Percentiles rank a stretch among this genome's conserved stretches.
phyloP scores from a whole-genome alignment of 2,329 filamentous ascomycete species.

The Geoglossum cookeanum region DNA sequence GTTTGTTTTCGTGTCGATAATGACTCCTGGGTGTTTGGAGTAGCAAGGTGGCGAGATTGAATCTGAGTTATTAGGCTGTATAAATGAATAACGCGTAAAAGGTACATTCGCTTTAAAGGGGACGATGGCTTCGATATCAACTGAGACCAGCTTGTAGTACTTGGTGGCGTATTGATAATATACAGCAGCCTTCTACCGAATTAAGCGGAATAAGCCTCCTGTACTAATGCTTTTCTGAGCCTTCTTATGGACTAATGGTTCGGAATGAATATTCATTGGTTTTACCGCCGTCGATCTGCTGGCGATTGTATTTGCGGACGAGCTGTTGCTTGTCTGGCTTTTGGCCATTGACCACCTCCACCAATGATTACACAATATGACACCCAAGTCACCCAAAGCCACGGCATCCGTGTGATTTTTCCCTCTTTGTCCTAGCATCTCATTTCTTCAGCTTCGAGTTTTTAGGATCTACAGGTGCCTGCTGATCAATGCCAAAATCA shows the following conservation, averaged over 20 bases:
- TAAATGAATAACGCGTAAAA: not conserved
- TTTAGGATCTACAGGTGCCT: not conserved
- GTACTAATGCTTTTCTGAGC: not conserved
- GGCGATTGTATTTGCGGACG: not conserved
- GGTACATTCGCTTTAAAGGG: conserved; percentile 9
- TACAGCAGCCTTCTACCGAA: not conserved
- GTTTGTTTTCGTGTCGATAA: not conserved
- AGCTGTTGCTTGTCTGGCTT: not conserved
- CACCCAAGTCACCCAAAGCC: no score
- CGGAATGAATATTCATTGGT: no score
- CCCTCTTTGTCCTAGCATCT: not conserved
- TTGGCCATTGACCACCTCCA: not conserved
- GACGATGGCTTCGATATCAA: not conserved
- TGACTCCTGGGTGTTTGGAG: not conserved
- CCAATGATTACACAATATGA: no score
- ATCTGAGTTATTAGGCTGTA: not conserved
- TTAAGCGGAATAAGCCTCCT: not conserved
- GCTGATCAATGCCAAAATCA: conserved; percentile 18
- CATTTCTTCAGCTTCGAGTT: not conserved
- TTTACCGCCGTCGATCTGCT: no score
- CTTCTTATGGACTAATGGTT: no score
- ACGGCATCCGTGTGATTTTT: not conserved
- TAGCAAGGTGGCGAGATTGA: not conserved
- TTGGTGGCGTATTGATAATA: not conserved
- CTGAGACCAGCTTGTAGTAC: not conserved